phyloP scores from a whole-genome alignment of 2,329 filamentous ascomycete genomes.

The Ascochyta rabiei region DNA sequence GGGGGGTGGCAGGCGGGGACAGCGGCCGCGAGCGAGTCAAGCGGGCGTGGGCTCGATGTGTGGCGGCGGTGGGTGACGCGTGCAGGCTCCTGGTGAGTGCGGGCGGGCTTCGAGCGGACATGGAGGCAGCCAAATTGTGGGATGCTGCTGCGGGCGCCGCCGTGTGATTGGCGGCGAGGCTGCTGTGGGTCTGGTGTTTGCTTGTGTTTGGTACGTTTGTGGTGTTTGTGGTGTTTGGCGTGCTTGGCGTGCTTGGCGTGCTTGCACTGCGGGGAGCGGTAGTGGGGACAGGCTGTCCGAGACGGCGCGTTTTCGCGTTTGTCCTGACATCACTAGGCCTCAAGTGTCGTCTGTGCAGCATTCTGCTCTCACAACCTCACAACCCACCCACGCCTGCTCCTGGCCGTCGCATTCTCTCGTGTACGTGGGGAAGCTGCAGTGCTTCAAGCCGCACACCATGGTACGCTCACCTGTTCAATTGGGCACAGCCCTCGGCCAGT shows the following conservation, averaged over 20 bases:
- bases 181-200: too few relatives aligned
- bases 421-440: neutral
- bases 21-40: slow-evolving; percentile 5
- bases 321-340: slow-evolving; percentile 36
- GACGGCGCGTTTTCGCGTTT: slow-evolving; percentile 41
- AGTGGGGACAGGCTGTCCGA: slow-evolving; percentile 19
- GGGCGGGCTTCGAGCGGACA: slow-evolving; percentile 18
- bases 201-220: too few relatives aligned
- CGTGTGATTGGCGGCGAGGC: slow-evolving; percentile 38
- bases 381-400: neutral
- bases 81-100: slow-evolving; percentile 17
- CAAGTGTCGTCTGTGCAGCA: neutral
- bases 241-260: slow-evolving; percentile 42
- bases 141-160: slow-evolving; percentile 18
- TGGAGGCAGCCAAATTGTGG: slow-evolving; percentile 23
- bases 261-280: slow-evolving; percentile 37
- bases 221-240: too few relatives aligned
- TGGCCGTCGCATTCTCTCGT: neutral
- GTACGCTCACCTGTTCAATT: slow-evolving; percentile 1
- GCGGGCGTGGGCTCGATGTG: slow-evolving; percentile 1
- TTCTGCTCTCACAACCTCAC: neutral
- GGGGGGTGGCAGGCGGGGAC: neutral
- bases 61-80: neutral
- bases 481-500: neutral
- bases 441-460: slow-evolving; percentile 1